Percentiles rank a stretch among this genome's conserved stretches.
These are phyloP conservation scores for Pichia sp. DNA, from an alignment of 1,139 yeast genomes.

Conservation along the genomic window DNA sequence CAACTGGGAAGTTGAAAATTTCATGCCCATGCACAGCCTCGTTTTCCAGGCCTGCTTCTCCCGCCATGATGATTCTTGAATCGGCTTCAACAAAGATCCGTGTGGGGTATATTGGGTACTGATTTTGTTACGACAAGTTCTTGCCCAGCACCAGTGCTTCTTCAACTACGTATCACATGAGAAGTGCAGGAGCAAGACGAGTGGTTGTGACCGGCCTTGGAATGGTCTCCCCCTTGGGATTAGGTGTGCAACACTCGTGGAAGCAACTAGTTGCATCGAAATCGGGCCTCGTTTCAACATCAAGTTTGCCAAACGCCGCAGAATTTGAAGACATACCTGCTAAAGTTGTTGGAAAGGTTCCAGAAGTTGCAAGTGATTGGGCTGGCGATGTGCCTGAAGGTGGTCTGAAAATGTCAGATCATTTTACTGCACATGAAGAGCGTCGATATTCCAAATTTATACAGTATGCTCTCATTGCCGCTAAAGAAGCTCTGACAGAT, in stretches of 20 bases:
- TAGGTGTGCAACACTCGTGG: slow-evolving; percentile 55
- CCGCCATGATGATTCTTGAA: too few species aligned
- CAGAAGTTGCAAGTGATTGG: slow-evolving; percentile 38
- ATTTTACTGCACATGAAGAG: slow-evolving; percentile 36
- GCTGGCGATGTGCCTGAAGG: slow-evolving; percentile 6
- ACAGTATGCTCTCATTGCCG: slow-evolving; percentile 73
- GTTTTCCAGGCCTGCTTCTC: too few species aligned
- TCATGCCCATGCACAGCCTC: too few species aligned
- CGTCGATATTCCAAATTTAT: slow-evolving; percentile 67
- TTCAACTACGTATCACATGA: too few species aligned
- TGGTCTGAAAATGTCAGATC: slow-evolving; percentile 26
- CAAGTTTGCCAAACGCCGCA: slow-evolving; percentile 37
- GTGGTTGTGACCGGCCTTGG: slow-evolving; percentile 95
- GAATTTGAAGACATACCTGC: slow-evolving; percentile 59
- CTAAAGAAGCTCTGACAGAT: slow-evolving; percentile 68
- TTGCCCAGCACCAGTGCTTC: too few species aligned
- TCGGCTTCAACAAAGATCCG: too few species aligned
- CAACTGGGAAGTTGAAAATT: too few species aligned
- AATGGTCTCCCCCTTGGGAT: slow-evolving; percentile 77
- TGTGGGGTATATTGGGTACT: too few species aligned
- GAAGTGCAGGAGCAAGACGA: slow-evolving; percentile 38
- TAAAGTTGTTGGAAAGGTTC: slow-evolving; percentile 70
- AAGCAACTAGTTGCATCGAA: slow-evolving; percentile 38
- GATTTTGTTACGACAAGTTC: too few species aligned
- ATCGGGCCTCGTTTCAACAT: slow-evolving; percentile 54